phyloP scores from a whole-genome alignment of 2,329 filamentous ascomycete species.

The Capronia americana region DNA sequence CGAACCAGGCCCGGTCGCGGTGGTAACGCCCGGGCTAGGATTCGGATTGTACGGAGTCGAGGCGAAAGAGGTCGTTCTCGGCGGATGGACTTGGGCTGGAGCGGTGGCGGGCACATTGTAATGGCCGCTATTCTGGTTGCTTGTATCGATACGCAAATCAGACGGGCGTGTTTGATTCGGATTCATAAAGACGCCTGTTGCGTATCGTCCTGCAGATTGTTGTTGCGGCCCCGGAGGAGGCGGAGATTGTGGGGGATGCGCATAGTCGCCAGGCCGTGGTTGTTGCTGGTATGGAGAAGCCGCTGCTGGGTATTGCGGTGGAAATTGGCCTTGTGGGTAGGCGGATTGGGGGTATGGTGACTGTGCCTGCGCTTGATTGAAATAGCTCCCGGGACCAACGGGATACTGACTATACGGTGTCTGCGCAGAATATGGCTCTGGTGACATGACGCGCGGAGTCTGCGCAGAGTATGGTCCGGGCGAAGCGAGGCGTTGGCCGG shows the following conservation, averaged over 20 bases:
- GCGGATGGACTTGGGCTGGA: conserved; percentile 26
- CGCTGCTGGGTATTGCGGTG: conserved; percentile 18
- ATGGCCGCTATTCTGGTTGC: conserved; percentile 4
- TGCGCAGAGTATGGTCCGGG: conserved; percentile 20
- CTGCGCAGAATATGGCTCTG: conserved; percentile 23
- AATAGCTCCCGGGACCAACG: conserved; percentile 13
- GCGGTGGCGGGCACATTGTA: conserved; percentile 26
- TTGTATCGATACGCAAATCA: conserved; percentile 35
- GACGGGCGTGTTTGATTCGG: conserved; percentile 26
- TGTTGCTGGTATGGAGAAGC: conserved; percentile 24
- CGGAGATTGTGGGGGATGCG: conserved; percentile 21
- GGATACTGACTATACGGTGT: conserved; percentile 21
- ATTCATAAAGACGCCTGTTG: conserved; percentile 13
- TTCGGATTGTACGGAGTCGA: conserved; percentile 12
- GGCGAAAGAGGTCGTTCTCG: conserved; percentile 6
- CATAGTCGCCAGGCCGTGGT: conserved; percentile 5
- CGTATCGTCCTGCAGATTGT: conserved; percentile 15
- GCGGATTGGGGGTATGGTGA: conserved; percentile 11
- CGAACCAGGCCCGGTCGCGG: neutral
- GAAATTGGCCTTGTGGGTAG: conserved; percentile 13
- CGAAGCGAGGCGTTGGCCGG: conserved; percentile 22
- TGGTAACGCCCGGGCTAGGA: conserved; percentile 8
- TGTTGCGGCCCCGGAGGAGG: conserved; percentile 13
- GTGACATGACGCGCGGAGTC: conserved; percentile 23
- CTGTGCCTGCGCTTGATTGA: conserved; percentile 9